phyloP scores from a whole-genome alignment of 345 rosid species.

The Aquilaria malaccensis region DNA sequence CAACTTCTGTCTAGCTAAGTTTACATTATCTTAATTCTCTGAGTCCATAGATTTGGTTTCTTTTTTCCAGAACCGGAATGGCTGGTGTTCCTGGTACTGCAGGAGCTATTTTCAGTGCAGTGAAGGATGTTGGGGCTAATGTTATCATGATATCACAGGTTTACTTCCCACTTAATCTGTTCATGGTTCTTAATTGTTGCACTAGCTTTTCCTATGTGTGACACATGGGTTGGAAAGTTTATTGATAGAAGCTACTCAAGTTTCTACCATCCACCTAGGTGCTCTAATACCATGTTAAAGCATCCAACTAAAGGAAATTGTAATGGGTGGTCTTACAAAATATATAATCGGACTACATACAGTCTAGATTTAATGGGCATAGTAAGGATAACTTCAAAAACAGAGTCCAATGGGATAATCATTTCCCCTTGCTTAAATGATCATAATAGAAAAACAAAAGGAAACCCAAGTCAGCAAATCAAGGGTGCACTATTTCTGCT shows the following conservation, averaged over 20 bases:
- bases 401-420: no score
- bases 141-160: conserved; percentile 99
- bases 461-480: background rate
- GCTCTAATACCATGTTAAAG: no score
- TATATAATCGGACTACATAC: no score
- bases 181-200: conserved; percentile 7
- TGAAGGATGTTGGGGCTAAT: conserved; percentile 98
- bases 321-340: no score
- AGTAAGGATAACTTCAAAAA: no score
- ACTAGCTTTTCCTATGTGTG: conserved; percentile 5
- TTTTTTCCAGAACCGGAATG: conserved; percentile 82
- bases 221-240: background rate
- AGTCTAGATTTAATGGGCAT: no score
- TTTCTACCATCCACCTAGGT: no score
- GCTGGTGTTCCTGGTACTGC: conserved; percentile 99
- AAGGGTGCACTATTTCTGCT: background rate
- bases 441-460: no score
- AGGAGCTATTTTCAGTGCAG: conserved; percentile 83
- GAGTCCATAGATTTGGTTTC: conserved; percentile 2
- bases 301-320: no score
- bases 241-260: no score
- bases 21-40: background rate
- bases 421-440: no score
- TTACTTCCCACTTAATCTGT: background rate
- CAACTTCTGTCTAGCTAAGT: background rate